These are phyloP conservation scores for Agapanthus africanus DNA, from an alignment of 106 monocot species.

Conservation along the genomic window DNA sequence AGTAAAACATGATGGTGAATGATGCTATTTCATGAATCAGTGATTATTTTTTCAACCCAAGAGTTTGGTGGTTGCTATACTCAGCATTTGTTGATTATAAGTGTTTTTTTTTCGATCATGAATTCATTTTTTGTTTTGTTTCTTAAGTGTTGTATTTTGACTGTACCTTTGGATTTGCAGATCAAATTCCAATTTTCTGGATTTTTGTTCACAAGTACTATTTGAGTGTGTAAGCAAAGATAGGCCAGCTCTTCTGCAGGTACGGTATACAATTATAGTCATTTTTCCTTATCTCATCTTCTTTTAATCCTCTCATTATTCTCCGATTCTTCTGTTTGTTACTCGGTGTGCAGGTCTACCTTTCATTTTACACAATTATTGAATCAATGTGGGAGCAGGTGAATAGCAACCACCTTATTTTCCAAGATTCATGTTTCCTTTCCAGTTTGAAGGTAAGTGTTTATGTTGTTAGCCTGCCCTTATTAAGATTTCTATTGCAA, in stretches of 20 bases:
- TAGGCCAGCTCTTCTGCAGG: conserved; percentile 79
- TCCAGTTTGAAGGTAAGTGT: conserved; percentile 66
- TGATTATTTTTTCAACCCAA: background rate
- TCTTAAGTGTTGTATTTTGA: background rate
- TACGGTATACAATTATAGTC: conserved; percentile 7
- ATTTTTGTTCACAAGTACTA: conserved; percentile 91
- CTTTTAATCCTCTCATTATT: background rate
- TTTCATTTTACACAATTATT: conserved; percentile 67
- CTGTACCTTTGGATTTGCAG: conserved; percentile 33
- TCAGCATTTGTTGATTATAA: no score
- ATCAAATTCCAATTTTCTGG: conserved; percentile 59
- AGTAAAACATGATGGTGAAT: background rate
- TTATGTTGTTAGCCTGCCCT: background rate
- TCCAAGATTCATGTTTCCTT: conserved; percentile 70
- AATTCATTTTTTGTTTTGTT: background rate
- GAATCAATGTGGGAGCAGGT: conserved; percentile 70
- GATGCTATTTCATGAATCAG: background rate
- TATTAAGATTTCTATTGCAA: background rate
- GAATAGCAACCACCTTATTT: conserved; percentile 28
- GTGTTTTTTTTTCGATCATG: background rate
- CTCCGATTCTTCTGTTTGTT: background rate
- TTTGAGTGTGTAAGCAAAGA: conserved; percentile 98
- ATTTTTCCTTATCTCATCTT: background rate
- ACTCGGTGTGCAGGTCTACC: conserved; percentile 50
- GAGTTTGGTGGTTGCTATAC: background rate